Evolutionary conservation across 148 eudicot genomes (phyloP), one percentile per base, ranked within the genome.

Genomic region (Persicaria maculosa): DNA sequence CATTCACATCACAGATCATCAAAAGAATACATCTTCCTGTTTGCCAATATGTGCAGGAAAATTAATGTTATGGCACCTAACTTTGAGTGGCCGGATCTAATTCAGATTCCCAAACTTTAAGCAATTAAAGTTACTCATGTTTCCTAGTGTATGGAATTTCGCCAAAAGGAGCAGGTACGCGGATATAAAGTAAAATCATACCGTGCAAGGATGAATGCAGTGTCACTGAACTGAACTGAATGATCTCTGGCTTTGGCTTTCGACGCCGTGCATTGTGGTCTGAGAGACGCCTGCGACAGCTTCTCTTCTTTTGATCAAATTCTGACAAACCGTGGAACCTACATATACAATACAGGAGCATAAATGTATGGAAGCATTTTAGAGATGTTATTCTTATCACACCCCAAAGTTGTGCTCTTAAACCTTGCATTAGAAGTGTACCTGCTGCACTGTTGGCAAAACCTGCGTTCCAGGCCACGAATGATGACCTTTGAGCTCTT

Each of bases 361-460:
- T 7, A 16, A 47, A 54, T 53, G 16, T 44, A 71, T 71, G 40
- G 40, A 31, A 31, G 40, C 0, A 3, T 31, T 31, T 31, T 31
- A 31, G 40, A 31, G 40, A 31, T 31, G 2, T 31, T 31, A 31
- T 31, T 1, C 2, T 31, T 31, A 31, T 31, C 40, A 31, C 40
- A 71, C 11, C 50, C 22, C 1, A 22, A 19, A 11, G 17, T 20
- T 17, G 9, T 48, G 43, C 50, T 22, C 43, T 59, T 6, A 20
- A 59, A 0, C n/a, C 20, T n/a, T 47, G 54, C 11, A 71, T 10
- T 16, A n/a, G 16, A 72, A 50, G n/a, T 76, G 84, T 80, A 90
- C 98, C 98, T 87, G 92, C 98, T 95, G 83, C 98, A 95, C 75
- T 92, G 98, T 74, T 95, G 98, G 82, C 98, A 95, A 84, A 95